phyloP scores from a whole-genome alignment of 768 basidiomycete species.

The Coprinopsis cinerea region DNA sequence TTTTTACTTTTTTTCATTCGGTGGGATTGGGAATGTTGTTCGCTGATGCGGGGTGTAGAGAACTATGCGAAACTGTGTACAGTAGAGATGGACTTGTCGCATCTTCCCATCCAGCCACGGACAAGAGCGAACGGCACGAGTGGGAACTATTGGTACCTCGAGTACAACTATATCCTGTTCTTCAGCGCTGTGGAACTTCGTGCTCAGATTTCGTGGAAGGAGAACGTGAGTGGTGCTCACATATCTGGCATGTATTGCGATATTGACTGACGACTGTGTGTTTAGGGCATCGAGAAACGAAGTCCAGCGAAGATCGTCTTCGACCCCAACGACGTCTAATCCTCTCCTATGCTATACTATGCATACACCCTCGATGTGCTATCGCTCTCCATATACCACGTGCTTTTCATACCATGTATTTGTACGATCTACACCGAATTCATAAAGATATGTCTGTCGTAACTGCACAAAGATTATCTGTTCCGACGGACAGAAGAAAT shows the following conservation, averaged over 20 bases:
- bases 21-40: too few species aligned
- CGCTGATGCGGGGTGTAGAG: not conserved
- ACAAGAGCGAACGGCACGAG: not conserved
- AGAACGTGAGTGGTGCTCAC: constrained; percentile 11
- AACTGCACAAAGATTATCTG: too few species aligned
- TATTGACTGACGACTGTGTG: not conserved
- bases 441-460: too few species aligned
- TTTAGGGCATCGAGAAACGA: constrained; percentile 13
- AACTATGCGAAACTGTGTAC: constrained; percentile 15
- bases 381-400: not conserved
- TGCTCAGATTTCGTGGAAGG: constrained; percentile 16
- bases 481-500: too few species aligned
- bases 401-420: not conserved
- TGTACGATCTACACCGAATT: too few species aligned
- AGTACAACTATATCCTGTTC: constrained; percentile 15
- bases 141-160: constrained; percentile 13
- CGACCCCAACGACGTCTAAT: constrained; percentile 11
- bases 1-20: not conserved
- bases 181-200: constrained; percentile 18
- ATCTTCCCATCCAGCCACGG: constrained; percentile 7
- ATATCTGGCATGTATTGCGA: not conserved
- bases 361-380: not conserved
- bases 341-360: not conserved
- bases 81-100: constrained; percentile 18
- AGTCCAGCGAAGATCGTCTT: constrained; percentile 11